phyloP scores from a whole-genome alignment of 345 rosid genomes.

The Ceriops zippeliana region DNA sequence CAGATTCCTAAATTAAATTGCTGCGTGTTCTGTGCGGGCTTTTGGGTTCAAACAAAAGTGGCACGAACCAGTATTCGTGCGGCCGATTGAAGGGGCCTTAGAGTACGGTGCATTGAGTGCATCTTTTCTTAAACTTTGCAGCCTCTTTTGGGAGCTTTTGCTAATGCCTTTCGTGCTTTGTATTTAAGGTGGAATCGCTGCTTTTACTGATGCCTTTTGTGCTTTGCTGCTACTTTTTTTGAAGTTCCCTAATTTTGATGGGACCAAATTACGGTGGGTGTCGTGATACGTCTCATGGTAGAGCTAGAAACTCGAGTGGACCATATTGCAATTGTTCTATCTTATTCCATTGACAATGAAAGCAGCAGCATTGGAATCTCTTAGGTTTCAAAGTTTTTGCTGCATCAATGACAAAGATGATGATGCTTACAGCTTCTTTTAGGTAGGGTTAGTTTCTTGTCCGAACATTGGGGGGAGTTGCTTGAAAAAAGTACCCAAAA shows the following conservation, averaged over 20 bases:
- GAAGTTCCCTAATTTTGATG: not conserved
- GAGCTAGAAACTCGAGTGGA: no score
- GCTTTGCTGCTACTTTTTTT: conserved; percentile 14
- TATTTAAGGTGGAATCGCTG: conserved; percentile 59
- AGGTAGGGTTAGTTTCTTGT: conserved; percentile 72
- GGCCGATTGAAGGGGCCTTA: conserved; percentile 82
- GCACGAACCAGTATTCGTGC: conserved; percentile 94
- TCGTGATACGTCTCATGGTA: no score
- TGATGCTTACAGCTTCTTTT: conserved; percentile 66
- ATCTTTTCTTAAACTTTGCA: conserved; percentile 77
- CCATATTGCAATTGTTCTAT: not conserved
- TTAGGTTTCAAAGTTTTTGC: conserved; percentile 39
- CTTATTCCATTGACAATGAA: not conserved
- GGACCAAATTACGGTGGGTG: not conserved
- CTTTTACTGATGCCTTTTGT: not conserved
- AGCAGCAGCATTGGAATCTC: conserved; percentile 8
- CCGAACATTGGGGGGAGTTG: conserved; percentile 67
- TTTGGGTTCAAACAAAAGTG: conserved; percentile 52
- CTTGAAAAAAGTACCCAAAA: conserved; percentile 57
- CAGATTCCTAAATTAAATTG: no score
- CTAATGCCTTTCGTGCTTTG: conserved; percentile 38
- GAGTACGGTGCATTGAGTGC: conserved; percentile 77
- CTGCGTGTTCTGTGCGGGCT: no score
- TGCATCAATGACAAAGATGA: conserved; percentile 67
- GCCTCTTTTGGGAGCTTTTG: conserved; percentile 79